Evolutionary conservation across 345 rosid species (phyloP), one percentile per base, ranked within the genome.

Genomic region (Eucalyptus regnans): DNA sequence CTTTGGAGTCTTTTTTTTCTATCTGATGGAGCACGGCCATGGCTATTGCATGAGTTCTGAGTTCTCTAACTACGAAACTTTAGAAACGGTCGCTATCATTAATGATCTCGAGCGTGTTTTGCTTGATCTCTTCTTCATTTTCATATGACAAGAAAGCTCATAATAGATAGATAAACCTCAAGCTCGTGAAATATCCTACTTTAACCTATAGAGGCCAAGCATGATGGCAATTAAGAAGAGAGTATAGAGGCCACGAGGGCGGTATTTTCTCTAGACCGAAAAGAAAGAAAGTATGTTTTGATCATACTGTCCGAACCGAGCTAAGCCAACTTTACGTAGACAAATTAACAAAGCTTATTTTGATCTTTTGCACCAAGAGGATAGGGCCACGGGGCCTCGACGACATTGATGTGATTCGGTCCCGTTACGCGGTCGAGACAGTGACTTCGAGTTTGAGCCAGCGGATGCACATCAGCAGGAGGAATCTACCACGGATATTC

Each of bases 231-330:
- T 5, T 4, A 66, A n/a, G 11, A 7, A 66, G 22, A 9, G 79
- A 31, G 22, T 4, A 52, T 56, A 23, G 12, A 56, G 0, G 62
- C 12, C 4, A 1, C 1, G 1, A 5, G 16, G 4, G 14, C 4
- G 33, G 68, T 12, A 64, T n/a, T n/a, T 64, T 64, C 76, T 7
- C 37, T n/a, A 64, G 18, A n/a, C 10, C 10, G 3, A 7, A 64
- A n/a, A n/a, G 71, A n/a, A n/a, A 62, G 31, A 62, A 27, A 62
- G 7, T 12, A 62, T 62, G 80, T 17, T 60, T 11, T 68, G 10
- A 68, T 17, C 11, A 9, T 68, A 5, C 10, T 68, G 20, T 68
- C 80, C 44, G 0, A 71, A 33, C 44, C 46, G 46, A 33, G 25
- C 81, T 5, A 9, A 33, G 12, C 23, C 25, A 18, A 71, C 81